Base-by-base conservation (phyloP, 495 filamentous ascomycete genomes). In the Poronia punctata region DNA sequence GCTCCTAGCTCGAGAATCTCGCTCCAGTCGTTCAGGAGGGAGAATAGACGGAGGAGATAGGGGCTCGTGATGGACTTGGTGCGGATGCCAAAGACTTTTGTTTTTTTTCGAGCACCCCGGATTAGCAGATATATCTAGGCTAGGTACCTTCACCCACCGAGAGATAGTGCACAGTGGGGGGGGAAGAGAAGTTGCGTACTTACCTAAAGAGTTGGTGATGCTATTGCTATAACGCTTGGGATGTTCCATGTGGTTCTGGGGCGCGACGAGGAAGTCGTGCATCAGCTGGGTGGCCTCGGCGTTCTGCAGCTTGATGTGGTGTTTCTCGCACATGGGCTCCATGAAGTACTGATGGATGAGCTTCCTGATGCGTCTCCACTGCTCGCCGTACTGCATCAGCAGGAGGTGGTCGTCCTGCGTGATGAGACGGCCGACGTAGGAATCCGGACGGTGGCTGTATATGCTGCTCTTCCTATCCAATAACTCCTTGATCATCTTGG, bases 281-380 rank as follows among this genome's bases (percentile, higher is more conserved):
- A 69, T 27, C 60, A 75, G 60, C 49, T 72, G 69, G 0, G 53
- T 40, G 2, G 65, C 59, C 43, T 78, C 74, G 3, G 72, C 72
- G 29, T 72, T 42, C 20, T 59, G 48, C 14, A 70, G 53, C n/a
- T 52, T 50, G 6, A 69, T 31, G 45, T 75, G 61, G 36, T 72
- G 52, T 39, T 65, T 68, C 7, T 65, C 61, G 1, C 62, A 41
- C 40, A 65, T 64, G 21, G 48, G 40, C 34, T 70, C 64, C 26
- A 55, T 65, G 40, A 57, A 53, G 39, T 67, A 61, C 5, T 64
- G 57, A 16, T 64, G 56, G 2, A 74, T 35, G 2, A 74, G 22
- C 32, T 67, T 67, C n/a, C 66, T 58, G 27, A 59, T 64, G 2
- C 36, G 45, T 25, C 62, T 49, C 65, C 64, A 76, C 15, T 48